Evolutionary conservation across 1,284 basidiomycete genomes (phyloP).

Genomic region (Psilocybe mexicana): DNA sequence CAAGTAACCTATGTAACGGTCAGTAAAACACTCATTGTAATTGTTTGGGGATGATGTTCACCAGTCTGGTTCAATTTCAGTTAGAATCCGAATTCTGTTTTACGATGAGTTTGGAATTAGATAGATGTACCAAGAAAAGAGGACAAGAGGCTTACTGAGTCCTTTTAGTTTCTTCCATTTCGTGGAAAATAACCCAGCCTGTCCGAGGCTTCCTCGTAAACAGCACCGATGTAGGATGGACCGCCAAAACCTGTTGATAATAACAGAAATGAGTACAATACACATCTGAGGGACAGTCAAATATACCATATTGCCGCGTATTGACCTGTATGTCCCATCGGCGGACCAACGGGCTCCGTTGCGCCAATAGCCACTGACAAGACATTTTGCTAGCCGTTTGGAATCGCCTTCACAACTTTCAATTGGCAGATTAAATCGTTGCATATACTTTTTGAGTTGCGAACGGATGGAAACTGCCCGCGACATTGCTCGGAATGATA

Average conservation of each 20-base stretch:
- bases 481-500: constrained; percentile 92
- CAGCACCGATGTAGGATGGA: constrained; percentile 92
- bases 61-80: constrained; percentile 24
- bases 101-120: neutral
- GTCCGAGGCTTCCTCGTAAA: constrained; percentile 90
- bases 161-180: constrained; percentile 95
- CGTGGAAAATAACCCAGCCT: constrained; percentile 94
- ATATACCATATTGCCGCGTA: constrained; percentile 79
- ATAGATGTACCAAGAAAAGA: neutral
- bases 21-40: neutral
- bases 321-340: constrained; percentile 87
- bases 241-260: constrained; percentile 69
- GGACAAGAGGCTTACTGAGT: constrained; percentile 57
- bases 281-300: neutral
- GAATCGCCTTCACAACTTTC: constrained; percentile 87
- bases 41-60: neutral
- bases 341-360: constrained; percentile 89
- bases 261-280: neutral
- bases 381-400: constrained; percentile 76
- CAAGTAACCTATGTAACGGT: constrained; percentile 14
- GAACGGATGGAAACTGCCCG: constrained; percentile 89
- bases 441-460: constrained; percentile 92
- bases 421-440: constrained; percentile 76
- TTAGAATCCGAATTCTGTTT: constrained; percentile 20
- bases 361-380: constrained; percentile 92